Base-by-base conservation (phyloP, 1,284 basidiomycete genomes). In the Pseudozyma sp. region DNA sequence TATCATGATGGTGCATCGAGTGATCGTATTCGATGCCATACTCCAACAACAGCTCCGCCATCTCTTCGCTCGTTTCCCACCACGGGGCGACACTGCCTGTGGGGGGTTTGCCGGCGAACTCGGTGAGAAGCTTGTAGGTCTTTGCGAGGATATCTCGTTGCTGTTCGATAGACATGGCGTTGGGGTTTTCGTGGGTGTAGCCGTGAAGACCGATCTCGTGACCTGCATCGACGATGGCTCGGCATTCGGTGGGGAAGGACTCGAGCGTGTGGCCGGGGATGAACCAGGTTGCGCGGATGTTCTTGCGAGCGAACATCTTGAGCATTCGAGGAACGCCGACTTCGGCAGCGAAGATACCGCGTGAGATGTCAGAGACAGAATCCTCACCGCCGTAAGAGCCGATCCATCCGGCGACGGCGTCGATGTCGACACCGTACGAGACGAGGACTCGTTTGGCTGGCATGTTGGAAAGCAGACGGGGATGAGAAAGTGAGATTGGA, bases 11-110 rank as follows among this genome's bases (percentile, higher is more conserved):
- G 30, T 39, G 29, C 52, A 54, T 49, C 5, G n/a, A 74, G 80
- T 52, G 61, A 90, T 90, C 91, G 78, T 92, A 92, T 85, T 90
- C 87, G 45, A 93, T 90, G 0, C 92, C 92, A 78, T 91, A 90
- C 24, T 90, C 89, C 16, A 92, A 87, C 17, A 92, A 85, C 31
- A 92, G 86, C n/a, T 89, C 85, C 0, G 88, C 89, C 1, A 89
- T 89, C 82, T 92, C 91, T 63, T 88, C 88, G 84, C 88, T 90
- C 1, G 88, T 89, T 82, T 93, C 91, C 90, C 91, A 93, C 90
- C 91, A 92, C 0, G 91, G 90, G 9, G 91, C 90, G 37, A 92
- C 90, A 59, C 87, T 87, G 14, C 90, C 89, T 79, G 89, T 88
- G 0, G 91, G 91, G 16, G 90, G 87, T 29, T 89, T 85, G 58